Evolutionary conservation across 768 basidiomycete species (phyloP).

Genomic region (Postia placenta): DNA sequence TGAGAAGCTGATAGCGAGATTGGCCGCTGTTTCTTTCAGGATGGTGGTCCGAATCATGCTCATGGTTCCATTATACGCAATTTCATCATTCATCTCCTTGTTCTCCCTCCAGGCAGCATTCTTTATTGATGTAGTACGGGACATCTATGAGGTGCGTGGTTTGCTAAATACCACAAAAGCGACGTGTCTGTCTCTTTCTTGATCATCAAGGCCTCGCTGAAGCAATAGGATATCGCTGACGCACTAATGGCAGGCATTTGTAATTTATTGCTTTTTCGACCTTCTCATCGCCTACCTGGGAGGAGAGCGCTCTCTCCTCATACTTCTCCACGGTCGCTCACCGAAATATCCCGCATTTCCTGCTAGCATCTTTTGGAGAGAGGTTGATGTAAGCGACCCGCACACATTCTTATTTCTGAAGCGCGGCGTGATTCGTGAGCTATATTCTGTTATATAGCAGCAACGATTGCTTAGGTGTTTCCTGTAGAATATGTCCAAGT

Average conservation of each 20-base stretch:
- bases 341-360: conserved; percentile 89
- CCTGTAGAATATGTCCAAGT: conserved; percentile 90
- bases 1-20: background rate
- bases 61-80: conserved; percentile 92
- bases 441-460: background rate
- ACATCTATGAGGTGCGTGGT: conserved; percentile 92
- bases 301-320: conserved; percentile 89
- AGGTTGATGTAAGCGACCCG: conserved; percentile 93
- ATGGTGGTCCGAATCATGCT: conserved; percentile 95
- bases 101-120: conserved; percentile 94
- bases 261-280: conserved; percentile 90
- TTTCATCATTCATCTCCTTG: conserved; percentile 87
- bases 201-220: background rate
- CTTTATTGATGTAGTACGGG: conserved; percentile 90
- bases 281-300: conserved; percentile 81
- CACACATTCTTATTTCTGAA: conserved; percentile 92
- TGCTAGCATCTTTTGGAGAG: conserved; percentile 70
- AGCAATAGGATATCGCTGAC: background rate
- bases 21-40: conserved; percentile 30
- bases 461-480: background rate
- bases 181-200: background rate
- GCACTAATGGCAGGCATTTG: conserved; percentile 62
- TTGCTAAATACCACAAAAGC: background rate
- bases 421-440: conserved; percentile 88
- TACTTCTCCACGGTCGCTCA: conserved; percentile 84